Percentiles rank a stretch among this genome's conserved stretches.
Conservation (phyloP, 805 yeast species). For the Candida chilensis region DNA sequence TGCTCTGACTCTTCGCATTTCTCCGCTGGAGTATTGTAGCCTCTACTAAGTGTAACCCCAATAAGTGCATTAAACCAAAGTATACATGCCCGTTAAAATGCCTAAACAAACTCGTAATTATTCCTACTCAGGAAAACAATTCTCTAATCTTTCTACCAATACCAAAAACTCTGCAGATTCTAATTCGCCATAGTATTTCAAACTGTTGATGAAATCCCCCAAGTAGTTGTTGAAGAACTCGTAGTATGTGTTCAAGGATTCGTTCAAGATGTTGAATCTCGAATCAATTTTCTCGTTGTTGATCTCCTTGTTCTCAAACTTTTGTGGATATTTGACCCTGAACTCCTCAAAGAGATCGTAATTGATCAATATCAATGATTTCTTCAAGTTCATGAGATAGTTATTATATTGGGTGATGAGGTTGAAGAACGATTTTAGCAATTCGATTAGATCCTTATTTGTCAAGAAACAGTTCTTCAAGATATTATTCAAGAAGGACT, state of each 20-base stretch:
- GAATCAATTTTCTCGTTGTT: conserved; percentile 26
- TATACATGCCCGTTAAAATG: too few relatives aligned
- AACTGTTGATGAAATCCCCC: conserved; percentile 33
- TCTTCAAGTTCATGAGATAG: conserved; percentile 43
- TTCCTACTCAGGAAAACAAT: conserved; percentile 19
- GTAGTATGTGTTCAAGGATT: conserved; percentile 29
- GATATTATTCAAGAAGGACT: conserved; percentile 51
- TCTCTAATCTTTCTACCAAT: conserved; percentile 32
- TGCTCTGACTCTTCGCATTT: too few relatives aligned
- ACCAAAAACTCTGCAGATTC: conserved; percentile 36
- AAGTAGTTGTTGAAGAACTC: conserved; percentile 34
- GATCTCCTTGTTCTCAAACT: conserved; percentile 25
- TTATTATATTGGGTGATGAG: conserved; percentile 38
- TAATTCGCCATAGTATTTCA: conserved; percentile 36
- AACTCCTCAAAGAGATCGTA: conserved; percentile 31
- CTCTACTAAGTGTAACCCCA: too few relatives aligned
- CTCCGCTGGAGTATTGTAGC: too few relatives aligned
- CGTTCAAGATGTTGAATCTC: conserved; percentile 29
- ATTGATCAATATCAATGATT: conserved; percentile 41
- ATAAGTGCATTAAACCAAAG: too few relatives aligned
- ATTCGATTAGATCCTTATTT: conserved; percentile 39
- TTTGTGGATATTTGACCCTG: conserved; percentile 16
- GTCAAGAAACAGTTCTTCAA: conserved; percentile 63
- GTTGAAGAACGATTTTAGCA: conserved; percentile 34
- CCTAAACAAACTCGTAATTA: too few relatives aligned